Conservation (phyloP, 495 filamentous ascomycete genomes). For the Aspergillus baeticus region DNA sequence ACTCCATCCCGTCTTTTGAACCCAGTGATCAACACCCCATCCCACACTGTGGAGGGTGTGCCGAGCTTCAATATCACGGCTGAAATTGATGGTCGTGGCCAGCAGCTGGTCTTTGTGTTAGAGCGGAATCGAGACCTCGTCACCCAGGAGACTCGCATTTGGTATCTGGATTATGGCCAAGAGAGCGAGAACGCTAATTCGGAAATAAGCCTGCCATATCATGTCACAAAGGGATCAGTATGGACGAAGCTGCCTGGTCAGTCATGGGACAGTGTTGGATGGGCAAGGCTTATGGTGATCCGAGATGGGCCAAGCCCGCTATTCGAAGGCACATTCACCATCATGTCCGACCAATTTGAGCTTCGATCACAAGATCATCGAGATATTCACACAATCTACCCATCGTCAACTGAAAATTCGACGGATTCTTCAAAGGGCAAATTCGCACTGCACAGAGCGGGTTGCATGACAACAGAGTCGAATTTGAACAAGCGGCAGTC, state of each 20-base stretch:
- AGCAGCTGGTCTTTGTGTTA: no score
- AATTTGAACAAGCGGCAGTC: not conserved
- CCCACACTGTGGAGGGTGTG: no score
- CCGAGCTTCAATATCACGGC: no score
- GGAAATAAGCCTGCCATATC: not conserved
- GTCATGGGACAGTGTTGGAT: constrained; percentile 4
- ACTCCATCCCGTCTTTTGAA: not conserved
- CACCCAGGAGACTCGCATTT: no score
- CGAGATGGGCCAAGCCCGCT: constrained; percentile 68
- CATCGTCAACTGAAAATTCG: no score
- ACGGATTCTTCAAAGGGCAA: no score
- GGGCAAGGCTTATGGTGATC: constrained; percentile 34
- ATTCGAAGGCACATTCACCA: constrained; percentile 81
- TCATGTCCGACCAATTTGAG: constrained; percentile 72
- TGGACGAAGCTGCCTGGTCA: constrained; percentile 3
- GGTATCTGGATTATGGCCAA: no score
- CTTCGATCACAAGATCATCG: not conserved
- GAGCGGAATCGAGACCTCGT: no score
- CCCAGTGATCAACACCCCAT: no score
- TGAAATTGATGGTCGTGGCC: no score
- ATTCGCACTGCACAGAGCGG: not conserved
- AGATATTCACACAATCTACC: constrained; percentile 23
- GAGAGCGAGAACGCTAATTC: no score
- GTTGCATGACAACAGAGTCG: not conserved
- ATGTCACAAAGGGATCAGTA: constrained; percentile 6